Conservation (phyloP, 164 flowering plant species). For the Magnolia kwangsiensis region DNA sequence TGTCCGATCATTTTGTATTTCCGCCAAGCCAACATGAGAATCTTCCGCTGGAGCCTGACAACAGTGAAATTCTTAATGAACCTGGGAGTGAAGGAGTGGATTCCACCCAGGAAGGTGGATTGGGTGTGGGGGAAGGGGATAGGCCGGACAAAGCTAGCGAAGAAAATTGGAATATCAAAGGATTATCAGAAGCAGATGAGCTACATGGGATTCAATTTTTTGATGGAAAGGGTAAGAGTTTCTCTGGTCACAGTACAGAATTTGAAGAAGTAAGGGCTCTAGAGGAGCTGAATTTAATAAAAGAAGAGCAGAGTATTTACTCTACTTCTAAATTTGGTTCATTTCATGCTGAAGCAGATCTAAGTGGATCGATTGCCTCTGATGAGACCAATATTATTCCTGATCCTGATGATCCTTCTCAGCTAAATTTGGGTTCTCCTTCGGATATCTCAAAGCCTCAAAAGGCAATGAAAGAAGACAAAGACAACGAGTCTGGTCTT, state of each 20-base stretch:
- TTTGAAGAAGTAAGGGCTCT: slow-evolving; percentile 36
- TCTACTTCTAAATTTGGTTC: slow-evolving; percentile 27
- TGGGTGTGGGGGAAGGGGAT: slow-evolving; percentile 29
- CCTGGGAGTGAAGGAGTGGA: slow-evolving; percentile 20
- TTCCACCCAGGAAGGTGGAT: slow-evolving; percentile 18
- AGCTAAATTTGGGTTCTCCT: slow-evolving; percentile 10
- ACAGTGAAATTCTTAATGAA: slow-evolving; percentile 35
- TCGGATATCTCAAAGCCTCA: slow-evolving; percentile 12
- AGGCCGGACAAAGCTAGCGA: slow-evolving; percentile 36
- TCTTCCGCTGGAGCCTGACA: slow-evolving; percentile 44
- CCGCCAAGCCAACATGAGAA: slow-evolving; percentile 80
- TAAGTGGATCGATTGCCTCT: slow-evolving; percentile 17
- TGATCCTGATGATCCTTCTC: slow-evolving; percentile 10
- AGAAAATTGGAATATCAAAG: slow-evolving; percentile 35
- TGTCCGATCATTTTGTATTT: slow-evolving; percentile 89
- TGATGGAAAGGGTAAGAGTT: slow-evolving; percentile 41
- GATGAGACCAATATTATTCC: slow-evolving; percentile 7
- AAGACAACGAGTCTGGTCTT: slow-evolving; percentile 36
- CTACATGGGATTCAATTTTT: slow-evolving; percentile 37
- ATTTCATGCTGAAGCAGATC: slow-evolving; percentile 26
- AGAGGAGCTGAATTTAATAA: slow-evolving; percentile 38
- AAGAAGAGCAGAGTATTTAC: slow-evolving; percentile 46
- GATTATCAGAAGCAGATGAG: slow-evolving; percentile 37
- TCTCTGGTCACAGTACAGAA: slow-evolving; percentile 28
- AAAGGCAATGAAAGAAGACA: slow-evolving; percentile 27